Base-by-base conservation (phyloP, 495 filamentous ascomycete genomes). In the Trichodelitschia bisporula region DNA sequence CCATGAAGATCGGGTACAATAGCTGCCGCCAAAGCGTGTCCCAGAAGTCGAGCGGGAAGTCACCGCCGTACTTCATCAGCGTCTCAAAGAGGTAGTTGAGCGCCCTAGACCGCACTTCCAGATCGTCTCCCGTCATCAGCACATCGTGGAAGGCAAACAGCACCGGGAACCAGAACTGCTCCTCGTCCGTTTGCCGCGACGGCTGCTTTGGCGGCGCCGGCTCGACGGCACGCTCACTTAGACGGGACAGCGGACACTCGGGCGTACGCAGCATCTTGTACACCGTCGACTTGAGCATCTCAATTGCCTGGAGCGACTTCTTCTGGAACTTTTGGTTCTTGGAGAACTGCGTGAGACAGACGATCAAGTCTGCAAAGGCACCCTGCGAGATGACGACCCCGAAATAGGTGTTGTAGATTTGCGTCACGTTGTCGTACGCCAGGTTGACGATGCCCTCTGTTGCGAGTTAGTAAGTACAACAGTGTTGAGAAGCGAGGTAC, bases 91-190 rank as follows among this genome's bases (percentile, higher is more conserved):
- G 73, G 48, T 95, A 95, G 32, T 76, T 84, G 26, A 93, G 64
- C 3, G 86, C 86, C 37, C 80, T 53, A 18, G 82, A 90, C 37
- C 86, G 69, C 27, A 91, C 83, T 47, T 99, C 86, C n/a, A 99
- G 62, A 46, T 99, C 86, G 47, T 95, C 86, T 2, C 86, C 86
- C 18, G 86, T 99, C 86, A 99, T 99, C 14, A 99, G 57, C 14
- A 95, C 82, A 51, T 99, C 86, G 50, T 99, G 86, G 57, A 95
- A 95, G 4, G 89, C 82, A 46, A 95, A 95, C 9, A 99, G 61
- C 18, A 99, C 74, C 0, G 86, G 86, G 40, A 93, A 95, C 86
- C 86, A 99, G 50, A 77, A 99, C 21, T 91, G 84, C 46, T 95
- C 89, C 44, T 95, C 83, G 38, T 86, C 64, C 0, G 78, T 82